Base-by-base conservation (phyloP, 202 grass and related monocot species). In the Zizania palustris region DNA sequence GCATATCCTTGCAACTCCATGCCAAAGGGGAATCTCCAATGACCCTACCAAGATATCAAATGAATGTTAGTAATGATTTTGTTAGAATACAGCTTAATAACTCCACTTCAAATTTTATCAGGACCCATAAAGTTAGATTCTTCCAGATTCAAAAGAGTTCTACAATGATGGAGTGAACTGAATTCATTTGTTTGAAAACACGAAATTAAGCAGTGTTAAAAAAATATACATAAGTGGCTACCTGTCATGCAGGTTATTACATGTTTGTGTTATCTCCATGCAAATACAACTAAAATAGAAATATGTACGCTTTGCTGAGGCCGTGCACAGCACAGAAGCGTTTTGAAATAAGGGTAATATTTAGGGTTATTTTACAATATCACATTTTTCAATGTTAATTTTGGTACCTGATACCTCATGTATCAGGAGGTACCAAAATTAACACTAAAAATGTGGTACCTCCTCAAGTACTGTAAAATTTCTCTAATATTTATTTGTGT, bases 1-100 rank as follows among this genome's bases (percentile, higher is more conserved):
- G 83, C 91, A 83, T 99, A 99, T 79, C 96, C 96, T 95, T 95
- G 91, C 96, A 99, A 73, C 78, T 99, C 96, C 83, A 89, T 99
- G 80, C 92, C 89, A 75, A 69, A 63, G 11, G 96, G 96, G 73
- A 99, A 99, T 75, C 96, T 94, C 96, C 96, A 99, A 85, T 99
- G 92, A 61, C 95, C 95, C 95, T 98, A 73, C 73, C 78, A 62
- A 72, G 16, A 79, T 61, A 73, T 57, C 4, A 71, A 59, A 77
- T 58, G 38, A 64, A 57, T 11, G 4, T 87, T 62, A 85, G 58
- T 13, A 40, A 63, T 11, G 6, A 5, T 51, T 80, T 72, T 53
- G 21, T 40, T 49, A 60, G 7, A 68, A 67, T 49, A 42, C 45
- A 49, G 19, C 14, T 74, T 44, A 5, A 15, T 46, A 65, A 22